These are phyloP conservation scores for Pythium dissimile DNA, from an alignment of 352 stramenopile species.

Conservation along the genomic window DNA sequence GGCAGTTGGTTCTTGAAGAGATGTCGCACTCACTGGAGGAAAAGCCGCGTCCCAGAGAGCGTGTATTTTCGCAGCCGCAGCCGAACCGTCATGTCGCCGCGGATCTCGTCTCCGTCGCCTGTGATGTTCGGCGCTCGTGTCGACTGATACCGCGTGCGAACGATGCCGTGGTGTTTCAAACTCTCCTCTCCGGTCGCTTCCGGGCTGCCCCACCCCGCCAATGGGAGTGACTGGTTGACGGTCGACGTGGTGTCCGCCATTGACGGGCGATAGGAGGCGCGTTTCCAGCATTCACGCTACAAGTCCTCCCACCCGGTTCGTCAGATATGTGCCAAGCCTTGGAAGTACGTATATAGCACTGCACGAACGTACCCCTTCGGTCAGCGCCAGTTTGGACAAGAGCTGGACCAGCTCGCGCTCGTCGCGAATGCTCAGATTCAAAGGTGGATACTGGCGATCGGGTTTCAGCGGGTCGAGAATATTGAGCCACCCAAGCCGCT, in stretches of 20 bases:
- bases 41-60: slow-evolving; percentile 28
- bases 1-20: not conserved
- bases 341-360: not conserved
- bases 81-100: slow-evolving; percentile 21
- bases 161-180: slow-evolving; percentile 56
- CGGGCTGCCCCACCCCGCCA: slow-evolving; percentile 40
- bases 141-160: slow-evolving; percentile 44
- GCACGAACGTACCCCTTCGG: slow-evolving; percentile 44
- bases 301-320: too few species aligned
- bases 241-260: not conserved
- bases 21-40: slow-evolving; percentile 12
- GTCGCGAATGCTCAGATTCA: slow-evolving; percentile 72
- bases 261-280: slow-evolving; percentile 12
- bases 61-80: slow-evolving; percentile 26
- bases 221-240: slow-evolving; percentile 24
- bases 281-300: slow-evolving; percentile 19
- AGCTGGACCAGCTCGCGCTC: slow-evolving; percentile 78
- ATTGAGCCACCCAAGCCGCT: slow-evolving; percentile 82
- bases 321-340: not conserved
- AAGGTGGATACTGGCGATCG: slow-evolving; percentile 61
- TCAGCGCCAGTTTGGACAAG: slow-evolving; percentile 62
- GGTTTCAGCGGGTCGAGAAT: slow-evolving; percentile 74
- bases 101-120: not conserved
- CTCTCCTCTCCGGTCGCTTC: slow-evolving; percentile 55
- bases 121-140: not conserved